Conservation (phyloP, 495 filamentous ascomycete species). For the Pyronema omphalodes region DNA sequence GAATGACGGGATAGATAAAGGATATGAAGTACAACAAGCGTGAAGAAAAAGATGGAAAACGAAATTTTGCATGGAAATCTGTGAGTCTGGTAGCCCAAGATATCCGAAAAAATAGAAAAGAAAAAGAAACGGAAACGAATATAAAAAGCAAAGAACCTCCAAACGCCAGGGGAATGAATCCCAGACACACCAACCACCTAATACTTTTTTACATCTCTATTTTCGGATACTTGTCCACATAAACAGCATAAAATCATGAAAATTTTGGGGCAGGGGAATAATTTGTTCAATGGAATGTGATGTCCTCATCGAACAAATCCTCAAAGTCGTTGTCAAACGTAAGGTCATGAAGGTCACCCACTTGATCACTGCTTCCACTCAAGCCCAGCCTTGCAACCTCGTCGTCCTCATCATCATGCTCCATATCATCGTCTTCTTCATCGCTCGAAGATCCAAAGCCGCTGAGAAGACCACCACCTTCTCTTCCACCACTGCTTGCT, state of each 20-base stretch:
- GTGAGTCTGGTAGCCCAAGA: not conserved
- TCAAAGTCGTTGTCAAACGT: slow-evolving; percentile 24
- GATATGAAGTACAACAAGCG: not conserved
- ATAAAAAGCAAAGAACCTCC: slow-evolving; percentile 10
- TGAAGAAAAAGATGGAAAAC: not conserved
- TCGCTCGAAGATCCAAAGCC: slow-evolving; percentile 94
- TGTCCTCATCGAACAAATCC: slow-evolving; percentile 21
- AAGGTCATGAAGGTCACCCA: slow-evolving; percentile 23
- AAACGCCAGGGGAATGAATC: slow-evolving; percentile 1
- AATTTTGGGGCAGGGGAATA: too few species aligned
- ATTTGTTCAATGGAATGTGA: slow-evolving; percentile 14
- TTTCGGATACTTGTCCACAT: not conserved
- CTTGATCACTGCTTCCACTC: slow-evolving; percentile 24
- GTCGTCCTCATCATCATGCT: slow-evolving; percentile 63
- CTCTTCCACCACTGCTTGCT: slow-evolving; percentile 26
- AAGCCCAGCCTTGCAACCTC: slow-evolving; percentile 21
- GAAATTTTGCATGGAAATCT: not conserved
- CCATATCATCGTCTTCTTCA: slow-evolving; percentile 91
- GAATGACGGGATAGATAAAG: not conserved
- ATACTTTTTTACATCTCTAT: not conserved
- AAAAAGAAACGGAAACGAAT: slow-evolving; percentile 6
- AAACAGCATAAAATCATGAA: not conserved
- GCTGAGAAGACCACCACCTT: slow-evolving; percentile 49
- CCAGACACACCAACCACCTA: not conserved
- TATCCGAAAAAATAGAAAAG: slow-evolving; percentile 4